Conservation (phyloP, 139 green algal species). For the Chlorella sp. region DNA sequence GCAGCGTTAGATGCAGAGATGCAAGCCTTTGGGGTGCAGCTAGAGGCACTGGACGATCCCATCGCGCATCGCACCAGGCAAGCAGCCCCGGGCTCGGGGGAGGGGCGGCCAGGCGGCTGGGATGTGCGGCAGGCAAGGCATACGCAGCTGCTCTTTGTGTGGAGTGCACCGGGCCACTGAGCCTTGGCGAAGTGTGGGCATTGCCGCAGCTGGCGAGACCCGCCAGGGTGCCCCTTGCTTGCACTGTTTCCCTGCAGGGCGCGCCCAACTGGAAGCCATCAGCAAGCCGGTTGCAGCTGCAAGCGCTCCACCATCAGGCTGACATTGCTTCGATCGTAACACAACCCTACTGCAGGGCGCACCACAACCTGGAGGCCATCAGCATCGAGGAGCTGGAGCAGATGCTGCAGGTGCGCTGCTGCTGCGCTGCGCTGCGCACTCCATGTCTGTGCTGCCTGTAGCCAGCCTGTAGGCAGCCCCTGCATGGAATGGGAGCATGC, state of each 20-base stretch:
- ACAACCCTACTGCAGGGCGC: constrained; percentile 9
- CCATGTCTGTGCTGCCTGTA: no score
- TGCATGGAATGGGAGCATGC: no score
- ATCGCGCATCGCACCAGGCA: constrained; percentile 19
- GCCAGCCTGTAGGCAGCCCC: no score
- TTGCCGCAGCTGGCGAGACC: no score
- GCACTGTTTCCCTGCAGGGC: neutral
- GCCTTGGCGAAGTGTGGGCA: no score
- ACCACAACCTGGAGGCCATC: constrained; percentile 29
- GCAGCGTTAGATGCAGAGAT: neutral
- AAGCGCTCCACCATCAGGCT: no score
- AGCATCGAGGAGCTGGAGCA: constrained; percentile 44
- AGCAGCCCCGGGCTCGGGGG: neutral
- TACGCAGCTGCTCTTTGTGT: neutral
- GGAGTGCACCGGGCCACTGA: no score
- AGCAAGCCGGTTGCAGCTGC: no score
- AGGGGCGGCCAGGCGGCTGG: neutral
- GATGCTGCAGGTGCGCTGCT: constrained; percentile 33
- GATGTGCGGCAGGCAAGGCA: neutral
- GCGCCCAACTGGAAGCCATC: no score
- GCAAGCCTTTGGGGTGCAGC: constrained; percentile 26
- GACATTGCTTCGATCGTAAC: no score
- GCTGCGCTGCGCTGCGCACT: no score
- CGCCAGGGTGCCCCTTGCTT: neutral
- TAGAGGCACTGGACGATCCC: constrained; percentile 14